Evolutionary conservation across 768 basidiomycete species (phyloP).

Genomic region (Aureoboletus auriporus): DNA sequence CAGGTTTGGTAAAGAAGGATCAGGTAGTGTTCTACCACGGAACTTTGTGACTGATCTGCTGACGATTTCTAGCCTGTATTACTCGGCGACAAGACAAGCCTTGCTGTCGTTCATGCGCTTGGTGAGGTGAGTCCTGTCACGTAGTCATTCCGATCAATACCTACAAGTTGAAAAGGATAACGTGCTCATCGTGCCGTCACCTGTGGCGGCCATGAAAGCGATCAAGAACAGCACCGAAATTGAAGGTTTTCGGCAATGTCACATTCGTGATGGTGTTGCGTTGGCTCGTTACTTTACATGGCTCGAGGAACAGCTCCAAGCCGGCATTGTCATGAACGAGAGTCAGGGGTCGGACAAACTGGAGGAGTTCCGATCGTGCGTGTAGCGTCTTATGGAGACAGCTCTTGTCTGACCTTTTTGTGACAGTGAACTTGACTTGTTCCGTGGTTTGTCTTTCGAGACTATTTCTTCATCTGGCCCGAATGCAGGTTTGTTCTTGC

Average conservation of each 20-base stretch:
- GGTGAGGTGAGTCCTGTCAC: conserved; percentile 48
- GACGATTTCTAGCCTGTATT: conserved; percentile 56
- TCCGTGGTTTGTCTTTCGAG: conserved; percentile 84
- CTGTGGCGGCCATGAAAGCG: conserved; percentile 73
- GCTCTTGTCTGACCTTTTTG: not conserved
- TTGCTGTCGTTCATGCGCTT: conserved; percentile 79
- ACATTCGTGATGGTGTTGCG: conserved; percentile 88
- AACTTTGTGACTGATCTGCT: not conserved
- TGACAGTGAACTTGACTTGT: conserved; percentile 66
- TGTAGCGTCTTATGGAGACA: conserved; percentile 7
- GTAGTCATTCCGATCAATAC: not conserved
- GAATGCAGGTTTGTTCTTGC: conserved; percentile 66
- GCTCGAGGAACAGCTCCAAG: conserved; percentile 79
- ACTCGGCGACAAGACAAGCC: conserved; percentile 71
- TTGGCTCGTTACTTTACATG: conserved; percentile 89
- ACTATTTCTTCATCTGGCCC: conserved; percentile 93
- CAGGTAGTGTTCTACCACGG: conserved; percentile 20
- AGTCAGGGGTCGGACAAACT: conserved; percentile 76
- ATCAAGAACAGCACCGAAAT: conserved; percentile 81
- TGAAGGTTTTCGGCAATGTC: conserved; percentile 84
- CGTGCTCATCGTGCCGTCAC: conserved; percentile 60
- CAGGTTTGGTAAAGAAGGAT: conserved; percentile 32
- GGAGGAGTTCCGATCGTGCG: conserved; percentile 78
- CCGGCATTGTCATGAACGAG: conserved; percentile 65
- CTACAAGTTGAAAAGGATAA: conserved; percentile 42